Evolutionary conservation across 345 rosid genomes (phyloP), one percentile per base, ranked within the genome.

Genomic region (Hypericum androsaemum): DNA sequence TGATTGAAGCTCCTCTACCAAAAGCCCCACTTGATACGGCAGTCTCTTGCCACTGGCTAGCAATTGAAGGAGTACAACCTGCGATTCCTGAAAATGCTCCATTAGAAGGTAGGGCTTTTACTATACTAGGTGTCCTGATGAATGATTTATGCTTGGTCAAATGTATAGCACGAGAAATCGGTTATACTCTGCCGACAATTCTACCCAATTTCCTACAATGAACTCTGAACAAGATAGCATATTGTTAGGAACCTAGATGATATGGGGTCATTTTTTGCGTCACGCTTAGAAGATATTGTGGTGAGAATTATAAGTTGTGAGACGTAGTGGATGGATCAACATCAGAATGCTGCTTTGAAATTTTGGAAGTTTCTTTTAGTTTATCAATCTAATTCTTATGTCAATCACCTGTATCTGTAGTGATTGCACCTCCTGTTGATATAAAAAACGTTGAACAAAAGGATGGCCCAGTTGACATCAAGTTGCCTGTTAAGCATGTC

Each of bases 11-110:
- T 54, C 94, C 95, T 47, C 75, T 92, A 69, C 98, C 98, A 9
- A 85, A 77, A 75, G 95, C 94, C 36, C 98, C 95, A 14, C 95
- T 88, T 64, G 98, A 88, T 66, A 75, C 97, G 13, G 77, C 83
- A 36, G 54, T 92, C 52, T 61, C 69, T 57, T 88, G 97, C 59
- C 98, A 92, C 75, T 92, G 98, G 98, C 82, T 92, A 37, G 98
- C 98, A 50, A 88, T 92, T 74, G 98, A 92, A 54, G 97, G 98
- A 43, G 86, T 88, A 43, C 95, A 92, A 57, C 97, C 98, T 54
- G 84, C 94, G 49, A 83, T 92, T 53, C 98, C 97, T 43, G 97
- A 92, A 74, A 92, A 92, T 79, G 94, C 87, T 66, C 88, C 94
- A 1, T 60, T 80, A 53, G 72, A 79, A 88, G 98, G 98, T 88